Evolutionary conservation across 2,329 filamentous ascomycete genomes (phyloP).

Genomic region (Fusarium camptoceras): DNA sequence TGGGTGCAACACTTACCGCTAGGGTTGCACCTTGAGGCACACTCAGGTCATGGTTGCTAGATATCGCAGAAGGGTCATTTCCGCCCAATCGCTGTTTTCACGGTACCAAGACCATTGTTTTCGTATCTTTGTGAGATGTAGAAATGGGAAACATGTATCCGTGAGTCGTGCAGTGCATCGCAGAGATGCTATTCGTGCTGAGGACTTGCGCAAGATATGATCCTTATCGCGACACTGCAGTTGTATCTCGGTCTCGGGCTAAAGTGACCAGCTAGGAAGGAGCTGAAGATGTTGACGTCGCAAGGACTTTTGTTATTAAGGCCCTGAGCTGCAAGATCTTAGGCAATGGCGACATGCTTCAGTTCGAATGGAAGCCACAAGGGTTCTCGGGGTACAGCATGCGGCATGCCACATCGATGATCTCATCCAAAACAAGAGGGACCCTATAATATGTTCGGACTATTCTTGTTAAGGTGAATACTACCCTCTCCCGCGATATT

Average conservation of each 20-base stretch:
- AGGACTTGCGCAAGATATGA: constrained; percentile 13
- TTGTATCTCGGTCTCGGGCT: neutral
- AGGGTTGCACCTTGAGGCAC: neutral
- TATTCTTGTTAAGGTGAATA: neutral
- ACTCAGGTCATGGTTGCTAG: neutral
- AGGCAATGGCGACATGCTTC: constrained; percentile 5
- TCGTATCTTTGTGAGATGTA: neutral
- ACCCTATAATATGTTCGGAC: neutral
- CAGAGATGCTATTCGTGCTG: neutral
- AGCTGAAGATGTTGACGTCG: constrained; percentile 14
- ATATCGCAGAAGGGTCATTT: neutral
- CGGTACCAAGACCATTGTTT: constrained; percentile 21
- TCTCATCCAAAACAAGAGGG: constrained; percentile 22
- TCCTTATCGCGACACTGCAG: constrained; percentile 29
- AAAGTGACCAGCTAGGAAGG: constrained; percentile 39
- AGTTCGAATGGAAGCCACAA: neutral
- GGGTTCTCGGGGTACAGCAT: constrained; percentile 21
- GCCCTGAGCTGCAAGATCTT: constrained; percentile 2
- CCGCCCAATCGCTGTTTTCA: neutral
- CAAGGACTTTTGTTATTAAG: constrained; percentile 35
- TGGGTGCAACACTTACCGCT: neutral
- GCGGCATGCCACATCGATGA: constrained; percentile 9
- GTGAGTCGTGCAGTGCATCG: neutral
- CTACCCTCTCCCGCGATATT: neutral
- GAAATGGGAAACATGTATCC: neutral